Evolutionary conservation across 495 filamentous ascomycete species (phyloP).

Genomic region (Penicillium pulvis): DNA sequence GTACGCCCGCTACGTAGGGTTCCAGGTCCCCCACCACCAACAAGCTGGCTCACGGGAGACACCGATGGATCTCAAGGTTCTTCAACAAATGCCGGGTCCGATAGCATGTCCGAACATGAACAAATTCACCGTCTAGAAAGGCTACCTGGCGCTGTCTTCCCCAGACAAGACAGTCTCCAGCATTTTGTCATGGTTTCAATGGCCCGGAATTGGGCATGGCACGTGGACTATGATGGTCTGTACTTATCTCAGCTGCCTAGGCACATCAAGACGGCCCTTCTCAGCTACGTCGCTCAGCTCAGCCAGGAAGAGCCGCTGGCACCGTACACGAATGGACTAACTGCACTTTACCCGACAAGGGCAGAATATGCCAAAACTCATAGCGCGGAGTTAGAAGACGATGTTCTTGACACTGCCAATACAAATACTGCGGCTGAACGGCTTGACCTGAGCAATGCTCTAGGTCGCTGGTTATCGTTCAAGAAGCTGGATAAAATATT

Average conservation of each 20-base stretch:
- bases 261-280: constrained; percentile 59
- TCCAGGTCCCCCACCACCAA: constrained; percentile 70
- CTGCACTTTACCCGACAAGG: constrained; percentile 29
- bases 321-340: constrained; percentile 31
- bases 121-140: constrained; percentile 39
- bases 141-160: constrained; percentile 49
- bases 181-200: constrained; percentile 61
- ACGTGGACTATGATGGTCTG: constrained; percentile 65
- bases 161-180: constrained; percentile 52
- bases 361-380: neutral
- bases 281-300: constrained; percentile 65
- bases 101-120: constrained; percentile 6
- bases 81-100: constrained; percentile 1
- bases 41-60: constrained; percentile 63
- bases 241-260: constrained; percentile 65
- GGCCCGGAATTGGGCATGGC: constrained; percentile 68
- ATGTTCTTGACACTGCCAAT: neutral
- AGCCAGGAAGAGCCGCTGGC: constrained; percentile 34
- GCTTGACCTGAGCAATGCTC: neutral
- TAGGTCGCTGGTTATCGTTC: constrained; percentile 31
- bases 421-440: constrained; percentile 6
- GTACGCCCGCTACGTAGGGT: constrained; percentile 51
- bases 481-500: constrained; percentile 49
- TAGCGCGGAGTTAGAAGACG: constrained; percentile 10
- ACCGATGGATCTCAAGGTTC: constrained; percentile 11